Evolutionary conservation across 768 basidiomycete species (phyloP), one percentile per base, ranked within the genome.

Genomic region (Xerocomus brunneocitrinus): DNA sequence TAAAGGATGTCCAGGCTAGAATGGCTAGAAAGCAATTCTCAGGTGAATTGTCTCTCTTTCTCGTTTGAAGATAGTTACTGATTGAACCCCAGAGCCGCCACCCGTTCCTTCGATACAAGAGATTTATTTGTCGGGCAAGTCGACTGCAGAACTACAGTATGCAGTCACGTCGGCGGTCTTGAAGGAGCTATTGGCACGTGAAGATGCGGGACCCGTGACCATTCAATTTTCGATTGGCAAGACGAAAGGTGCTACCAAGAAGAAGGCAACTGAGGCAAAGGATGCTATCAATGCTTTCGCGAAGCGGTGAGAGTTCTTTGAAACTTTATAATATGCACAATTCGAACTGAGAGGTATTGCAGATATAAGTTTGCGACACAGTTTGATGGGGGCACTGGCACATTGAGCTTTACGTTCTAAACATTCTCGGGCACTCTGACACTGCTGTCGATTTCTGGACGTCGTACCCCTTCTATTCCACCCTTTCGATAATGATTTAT

Each of bases 401-500:
- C 53, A 22, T 12, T 60, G 55, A 52, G 57, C 12, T 47, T 71
- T 34, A 64, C 52, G 5, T 64, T 65, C 52, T 65, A 53, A 55
- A 4, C 24, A 32, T 54, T 54, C 47, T n/a, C 52, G 47, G 19
- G 19, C 19, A 19, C 19, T 19, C 19, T 19, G 31, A 55, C 9
- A 31, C 40, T 22, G 12, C 38, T 43, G 43, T 53, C 8, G 1
- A 28, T 47, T 44, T 54, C 16, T 51, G 47, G 49, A 53, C 14
- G 24, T 38, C 46, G 38, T 44, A 48, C 10, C 43, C 43, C 9
- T 35, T 35, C 16, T 46, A 8, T 34, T 31, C 39, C 46, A 40
- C 7, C 40, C 19, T 41, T 47, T 48, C n/a, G 27, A 47, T 54
- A 57, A 53, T 59, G 56, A 63, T 50, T 62, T 52, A 57, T 58